Evolutionary conservation across 1,139 yeast genomes (phyloP), one percentile per base, ranked within the genome.

Genomic region (Kodamaea derodonti): DNA sequence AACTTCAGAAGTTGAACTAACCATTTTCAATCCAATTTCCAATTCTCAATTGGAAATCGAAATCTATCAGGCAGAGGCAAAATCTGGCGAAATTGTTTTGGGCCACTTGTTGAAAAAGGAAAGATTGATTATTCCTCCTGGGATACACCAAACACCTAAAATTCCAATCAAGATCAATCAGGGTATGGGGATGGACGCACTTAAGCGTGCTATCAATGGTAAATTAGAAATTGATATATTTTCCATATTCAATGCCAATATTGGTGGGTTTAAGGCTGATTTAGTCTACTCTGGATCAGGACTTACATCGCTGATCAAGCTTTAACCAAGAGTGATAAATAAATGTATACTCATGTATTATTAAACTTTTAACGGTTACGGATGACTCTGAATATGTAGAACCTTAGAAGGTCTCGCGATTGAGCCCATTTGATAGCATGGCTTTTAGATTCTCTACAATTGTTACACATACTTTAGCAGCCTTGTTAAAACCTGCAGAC

Each of bases 1-100:
- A 45, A 59, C 69, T 2, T 71, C 79, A 0, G 77, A 75, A 35
- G 64, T 75, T 7, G 80, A 76, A 43, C 46, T 77, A 33, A 64
- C 67, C 1, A 55, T 77, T 1, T 74, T 49, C 49, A 78, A 78
- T 41, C 84, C 84, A 1, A 45, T 78, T 1, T 37, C 45, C 10
- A 76, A 78, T 42, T 49, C 61, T 7, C 69, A 63, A 14, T 50
- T 73, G 1, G 45, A 51, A n/a, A 54, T 73, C 4, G 57, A 56
- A 14, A 52, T 78, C 14, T 46, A 58, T 17, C 61, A 62, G 32
- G 79, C 75, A 2, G 63, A 58, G 33, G 83, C 81, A 0, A 54
- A 58, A 3, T 63, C 66, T 41, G 65, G 73, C 24, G 78, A 64
- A 2, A 57, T 61, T 3, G 53, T 62, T 2, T 49, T 78, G 34